Evolutionary conservation across 345 rosid species (phyloP), one percentile per base, ranked within the genome.

Genomic region (Chamaenerion angustifolium): DNA sequence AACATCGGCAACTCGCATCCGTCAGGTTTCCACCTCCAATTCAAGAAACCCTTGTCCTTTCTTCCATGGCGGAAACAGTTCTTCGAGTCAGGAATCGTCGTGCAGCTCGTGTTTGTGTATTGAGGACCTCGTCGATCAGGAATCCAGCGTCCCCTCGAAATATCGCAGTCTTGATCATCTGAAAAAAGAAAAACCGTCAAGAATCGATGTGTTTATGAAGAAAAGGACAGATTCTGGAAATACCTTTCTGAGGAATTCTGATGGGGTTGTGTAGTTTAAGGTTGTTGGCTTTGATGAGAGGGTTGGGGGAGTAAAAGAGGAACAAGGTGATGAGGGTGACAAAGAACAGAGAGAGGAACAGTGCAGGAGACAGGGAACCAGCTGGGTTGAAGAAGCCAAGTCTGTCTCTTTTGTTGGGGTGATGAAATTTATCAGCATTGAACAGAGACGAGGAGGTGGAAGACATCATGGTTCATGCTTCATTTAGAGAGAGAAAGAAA

Each of bases 11-110:
- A 79, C 48, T 78, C 61, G 58, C 96, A 90, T 13, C 52, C 63
- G 10, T 80, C 59, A 0, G 98, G 98, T 66, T 80, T 81, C 98
- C 98, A 86, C 68, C 83, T 78, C 98, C 95, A 90, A n/a, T 64
- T 76, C 46, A 83, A 72, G 52, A 83, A 90, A 55, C 68, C 85
- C 51, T 1, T 58, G 67, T 90, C 85, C 45, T 3, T 43, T 61
- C 93, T 79, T 10, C 96, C 96, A 25, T 86, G 71, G 62, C 40
- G 67, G 40, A 90, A 79, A 16, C 94, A 81, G 57, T 86, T 79
- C 65, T 81, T 81, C 0, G 94, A 80, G 9, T 55, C 66, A 1
- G 96, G 94, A 66, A 90, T 70, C 4, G 95, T 83, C 8, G 59
- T 15, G 59, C 96, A 86, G 54, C 75, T 83, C 44, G 72, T 67